A percentile compares a stretch with the other conserved stretches of the same genome.
These are phyloP conservation scores for Melampsora occidentalis DNA, from an alignment of 1,284 basidiomycete species.

Conservation along the genomic window DNA sequence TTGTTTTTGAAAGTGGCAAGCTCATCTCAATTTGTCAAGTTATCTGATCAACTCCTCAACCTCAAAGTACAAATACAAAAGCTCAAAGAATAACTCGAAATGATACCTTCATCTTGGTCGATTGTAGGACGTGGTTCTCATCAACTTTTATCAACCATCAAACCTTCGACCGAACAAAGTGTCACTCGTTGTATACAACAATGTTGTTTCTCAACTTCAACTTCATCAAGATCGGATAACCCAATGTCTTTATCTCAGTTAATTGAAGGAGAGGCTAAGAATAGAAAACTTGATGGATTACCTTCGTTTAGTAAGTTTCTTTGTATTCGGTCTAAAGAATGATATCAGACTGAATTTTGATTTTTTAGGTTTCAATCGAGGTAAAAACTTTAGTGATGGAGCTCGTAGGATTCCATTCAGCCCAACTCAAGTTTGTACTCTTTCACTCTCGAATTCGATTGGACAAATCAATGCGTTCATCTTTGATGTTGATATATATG, in stretches of 20 bases:
- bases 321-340: not conserved
- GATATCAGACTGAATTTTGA: not conserved
- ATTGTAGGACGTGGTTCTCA: too few relatives aligned
- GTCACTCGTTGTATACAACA: too few relatives aligned
- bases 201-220: not conserved
- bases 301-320: conserved; percentile 19
- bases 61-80: too few relatives aligned
- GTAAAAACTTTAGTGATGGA: conserved; percentile 36
- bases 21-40: not conserved
- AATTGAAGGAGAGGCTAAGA: conserved; percentile 30
- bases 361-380: conserved; percentile 27
- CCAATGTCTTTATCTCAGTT: conserved; percentile 27
- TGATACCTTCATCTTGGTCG: too few relatives aligned
- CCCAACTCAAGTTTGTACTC: conserved; percentile 20
- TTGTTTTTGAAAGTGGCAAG: not conserved
- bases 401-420: conserved; percentile 33
- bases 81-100: too few relatives aligned
- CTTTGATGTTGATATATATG: not conserved
- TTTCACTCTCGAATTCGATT: not conserved
- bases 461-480: not conserved
- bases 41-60: too few relatives aligned
- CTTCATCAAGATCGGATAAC: not conserved
- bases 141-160: too few relatives aligned
- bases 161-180: too few relatives aligned
- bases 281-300: conserved; percentile 17